Evolutionary conservation across 2,329 filamentous ascomycete species (phyloP).

Genomic region (Trichophyton rubrum): DNA sequence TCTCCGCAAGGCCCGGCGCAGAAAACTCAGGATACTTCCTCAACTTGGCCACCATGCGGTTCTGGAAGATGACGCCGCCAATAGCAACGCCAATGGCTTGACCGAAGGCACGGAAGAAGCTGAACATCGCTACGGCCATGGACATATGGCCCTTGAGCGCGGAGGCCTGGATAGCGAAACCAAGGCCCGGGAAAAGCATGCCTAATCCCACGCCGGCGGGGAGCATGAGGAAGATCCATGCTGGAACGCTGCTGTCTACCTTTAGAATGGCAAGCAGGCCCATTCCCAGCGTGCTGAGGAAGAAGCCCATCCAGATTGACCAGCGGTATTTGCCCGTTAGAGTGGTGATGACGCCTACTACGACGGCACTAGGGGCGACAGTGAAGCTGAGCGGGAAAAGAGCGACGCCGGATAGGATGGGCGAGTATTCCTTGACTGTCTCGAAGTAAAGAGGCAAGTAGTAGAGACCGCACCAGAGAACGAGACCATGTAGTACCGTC

Average conservation of each 20-base stretch:
- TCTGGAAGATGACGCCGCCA: slow-evolving; percentile 58
- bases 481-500: slow-evolving; percentile 44
- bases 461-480: slow-evolving; percentile 41
- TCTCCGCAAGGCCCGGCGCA: slow-evolving; percentile 27
- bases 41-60: slow-evolving; percentile 44
- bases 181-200: slow-evolving; percentile 52
- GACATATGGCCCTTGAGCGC: slow-evolving; percentile 45
- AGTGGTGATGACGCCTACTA: slow-evolving; percentile 38
- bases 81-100: slow-evolving; percentile 55
- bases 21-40: slow-evolving; percentile 38
- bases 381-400: slow-evolving; percentile 50
- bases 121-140: slow-evolving; percentile 52
- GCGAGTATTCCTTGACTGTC: slow-evolving; percentile 41
- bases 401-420: slow-evolving; percentile 44
- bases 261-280: slow-evolving; percentile 35
- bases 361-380: slow-evolving; percentile 48
- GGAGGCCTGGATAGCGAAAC: slow-evolving; percentile 51
- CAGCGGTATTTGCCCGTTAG: slow-evolving; percentile 48
- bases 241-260: slow-evolving; percentile 36
- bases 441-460: slow-evolving; percentile 38
- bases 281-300: slow-evolving; percentile 44
- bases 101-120: slow-evolving; percentile 53
- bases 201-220: slow-evolving; percentile 50
- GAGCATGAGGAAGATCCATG: slow-evolving; percentile 51
- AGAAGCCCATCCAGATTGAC: slow-evolving; percentile 51